Evolutionary conservation across 2,329 filamentous ascomycete genomes (phyloP).

Genomic region (Monilinia aucupariae): DNA sequence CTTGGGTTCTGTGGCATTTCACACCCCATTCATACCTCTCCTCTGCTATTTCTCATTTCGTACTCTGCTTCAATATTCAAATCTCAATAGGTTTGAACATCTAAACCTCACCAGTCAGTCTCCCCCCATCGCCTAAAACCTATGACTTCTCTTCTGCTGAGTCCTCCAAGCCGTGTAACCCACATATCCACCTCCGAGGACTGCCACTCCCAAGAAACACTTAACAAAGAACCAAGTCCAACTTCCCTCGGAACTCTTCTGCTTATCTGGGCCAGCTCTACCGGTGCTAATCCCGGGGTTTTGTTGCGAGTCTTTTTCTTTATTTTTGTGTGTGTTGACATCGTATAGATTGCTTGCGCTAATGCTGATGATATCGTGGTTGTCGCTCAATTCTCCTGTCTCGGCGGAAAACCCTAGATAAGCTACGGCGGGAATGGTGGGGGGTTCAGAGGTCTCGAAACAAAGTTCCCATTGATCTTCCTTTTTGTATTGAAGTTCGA

Average conservation of each 20-base stretch:
- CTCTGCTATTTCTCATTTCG: neutral
- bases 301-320: constrained; percentile 1
- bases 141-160: constrained; percentile 32
- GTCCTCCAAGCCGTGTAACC: constrained; percentile 79
- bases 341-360: constrained; percentile 84
- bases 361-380: constrained; percentile 92
- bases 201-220: constrained; percentile 67
- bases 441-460: constrained; percentile 68
- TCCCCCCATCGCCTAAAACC: constrained; percentile 29
- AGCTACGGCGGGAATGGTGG: constrained; percentile 70
- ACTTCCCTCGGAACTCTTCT: constrained; percentile 40
- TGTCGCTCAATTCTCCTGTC: constrained; percentile 93
- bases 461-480: constrained; percentile 85
- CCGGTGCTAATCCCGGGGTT: neutral
- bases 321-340: constrained; percentile 39
- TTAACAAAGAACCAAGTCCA: constrained; percentile 77
- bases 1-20: neutral
- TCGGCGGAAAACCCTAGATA: constrained; percentile 79
- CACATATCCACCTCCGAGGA: constrained; percentile 70
- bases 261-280: constrained; percentile 20
- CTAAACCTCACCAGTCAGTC: neutral
- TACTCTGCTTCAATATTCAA: neutral
- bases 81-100: neutral
- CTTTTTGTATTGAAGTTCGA: constrained; percentile 91
- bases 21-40: neutral